Percentiles rank a stretch among this genome's conserved stretches.
These are phyloP conservation scores for Populus tomentosa DNA, from an alignment of 441 rosid species.

Conservation along the genomic window DNA sequence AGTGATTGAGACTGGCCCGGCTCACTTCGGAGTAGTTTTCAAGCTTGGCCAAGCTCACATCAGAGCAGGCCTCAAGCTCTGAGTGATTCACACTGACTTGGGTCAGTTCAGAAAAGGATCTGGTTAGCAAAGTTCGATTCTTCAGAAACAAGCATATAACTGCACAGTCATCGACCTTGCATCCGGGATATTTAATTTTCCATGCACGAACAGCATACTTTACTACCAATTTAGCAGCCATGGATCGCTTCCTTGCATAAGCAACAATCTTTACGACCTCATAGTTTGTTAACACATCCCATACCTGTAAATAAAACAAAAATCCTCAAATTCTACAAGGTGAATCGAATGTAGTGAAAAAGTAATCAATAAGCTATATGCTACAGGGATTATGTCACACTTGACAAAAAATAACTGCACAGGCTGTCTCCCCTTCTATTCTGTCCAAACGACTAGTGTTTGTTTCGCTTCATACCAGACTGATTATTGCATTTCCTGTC, in stretches of 20 bases:
- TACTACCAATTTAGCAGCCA: conserved; percentile 68
- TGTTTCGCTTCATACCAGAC: background rate
- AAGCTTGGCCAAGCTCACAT: conserved; percentile 26
- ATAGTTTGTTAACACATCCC: conserved; percentile 81
- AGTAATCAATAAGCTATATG: background rate
- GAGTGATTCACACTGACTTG: conserved; percentile 34
- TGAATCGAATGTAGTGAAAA: background rate
- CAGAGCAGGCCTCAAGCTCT: conserved; percentile 27
- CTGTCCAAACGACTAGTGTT: background rate
- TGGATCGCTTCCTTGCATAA: conserved; percentile 46
- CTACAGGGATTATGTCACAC: background rate
- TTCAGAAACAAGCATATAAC: conserved; percentile 73
- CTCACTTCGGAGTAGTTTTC: conserved; percentile 29
- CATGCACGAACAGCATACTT: conserved; percentile 62
- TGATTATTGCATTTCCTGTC: background rate
- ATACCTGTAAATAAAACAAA: conserved; percentile 43
- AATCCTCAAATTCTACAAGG: background rate
- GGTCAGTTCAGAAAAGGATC: conserved; percentile 32
- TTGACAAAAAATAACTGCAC: background rate
- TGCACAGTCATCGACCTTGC: conserved; percentile 77
- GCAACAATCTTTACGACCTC: conserved; percentile 75
- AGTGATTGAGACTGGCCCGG: conserved; percentile 25
- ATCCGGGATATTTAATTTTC: conserved; percentile 69
- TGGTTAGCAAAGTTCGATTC: conserved; percentile 29
- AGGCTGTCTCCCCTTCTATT: background rate